Evolutionary conservation across 106 monocot species (phyloP).

Genomic region (Phalaenopsis equestris): DNA sequence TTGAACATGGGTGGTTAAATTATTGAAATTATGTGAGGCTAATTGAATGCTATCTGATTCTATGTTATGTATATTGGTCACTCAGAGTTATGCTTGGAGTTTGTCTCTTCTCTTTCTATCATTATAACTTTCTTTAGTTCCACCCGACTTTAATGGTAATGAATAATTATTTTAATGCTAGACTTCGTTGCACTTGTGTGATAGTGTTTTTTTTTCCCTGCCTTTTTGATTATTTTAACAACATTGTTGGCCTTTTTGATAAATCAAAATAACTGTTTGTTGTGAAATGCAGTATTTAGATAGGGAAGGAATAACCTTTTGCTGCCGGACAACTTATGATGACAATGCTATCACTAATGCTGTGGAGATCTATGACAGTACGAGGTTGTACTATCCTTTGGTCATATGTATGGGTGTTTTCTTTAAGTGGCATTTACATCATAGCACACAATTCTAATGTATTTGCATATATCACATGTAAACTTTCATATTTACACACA

Average conservation of each 20-base stretch:
- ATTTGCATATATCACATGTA: too few species aligned
- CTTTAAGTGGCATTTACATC: too few species aligned
- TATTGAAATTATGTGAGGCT: too few species aligned
- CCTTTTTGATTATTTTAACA: too few species aligned
- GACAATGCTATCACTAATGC: constrained; percentile 91
- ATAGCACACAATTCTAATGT: too few species aligned
- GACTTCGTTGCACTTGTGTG: neutral
- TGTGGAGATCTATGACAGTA: constrained; percentile 64
- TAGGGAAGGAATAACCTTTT: constrained; percentile 69
- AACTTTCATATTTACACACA: too few species aligned
- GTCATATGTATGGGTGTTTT: neutral
- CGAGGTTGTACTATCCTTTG: constrained; percentile 27
- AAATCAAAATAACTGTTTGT: constrained; percentile 2
- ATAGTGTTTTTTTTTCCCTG: neutral
- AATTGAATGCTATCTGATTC: too few species aligned
- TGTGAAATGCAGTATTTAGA: constrained; percentile 48
- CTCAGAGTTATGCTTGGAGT: too few species aligned
- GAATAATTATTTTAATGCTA: neutral
- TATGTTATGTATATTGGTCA: too few species aligned
- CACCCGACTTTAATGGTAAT: neutral
- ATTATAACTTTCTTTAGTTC: neutral
- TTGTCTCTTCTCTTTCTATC: neutral
- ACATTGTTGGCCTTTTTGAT: neutral
- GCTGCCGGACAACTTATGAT: constrained; percentile 71
- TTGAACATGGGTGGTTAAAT: too few species aligned